phyloP scores from a whole-genome alignment of 2,329 filamentous ascomycete genomes.

The Trichothecium roseum region DNA sequence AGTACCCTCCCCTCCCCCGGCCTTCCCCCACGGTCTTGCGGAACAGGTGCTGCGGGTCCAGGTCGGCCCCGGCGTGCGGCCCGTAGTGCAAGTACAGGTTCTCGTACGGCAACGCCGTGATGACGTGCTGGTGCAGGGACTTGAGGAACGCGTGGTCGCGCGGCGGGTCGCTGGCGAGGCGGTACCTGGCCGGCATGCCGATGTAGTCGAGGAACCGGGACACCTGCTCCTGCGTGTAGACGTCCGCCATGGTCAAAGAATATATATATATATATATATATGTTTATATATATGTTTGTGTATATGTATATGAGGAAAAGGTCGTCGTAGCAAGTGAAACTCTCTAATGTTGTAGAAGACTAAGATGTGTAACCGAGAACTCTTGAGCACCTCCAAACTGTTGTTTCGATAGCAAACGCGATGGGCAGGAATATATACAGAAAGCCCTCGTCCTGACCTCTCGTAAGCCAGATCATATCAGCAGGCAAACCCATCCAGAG shows the following conservation, averaged over 20 bases:
- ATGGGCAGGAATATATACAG: too few species aligned
- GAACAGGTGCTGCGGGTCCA: conserved; percentile 37
- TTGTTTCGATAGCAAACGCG: too few species aligned
- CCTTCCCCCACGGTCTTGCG: conserved; percentile 33
- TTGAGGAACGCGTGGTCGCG: conserved; percentile 21
- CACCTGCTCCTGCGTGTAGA: conserved; percentile 17
- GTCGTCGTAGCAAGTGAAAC: too few species aligned
- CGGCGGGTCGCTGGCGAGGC: conserved; percentile 14
- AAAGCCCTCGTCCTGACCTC: too few species aligned
- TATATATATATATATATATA: too few species aligned
- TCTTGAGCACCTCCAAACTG: too few species aligned
- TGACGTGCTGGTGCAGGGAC: conserved; percentile 31
- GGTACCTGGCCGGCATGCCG: conserved; percentile 16
- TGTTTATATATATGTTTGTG: too few species aligned
- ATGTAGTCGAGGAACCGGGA: conserved; percentile 16
- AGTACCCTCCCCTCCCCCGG: conserved; percentile 45
- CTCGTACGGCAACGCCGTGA: conserved; percentile 44
- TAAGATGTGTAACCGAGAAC: too few species aligned
- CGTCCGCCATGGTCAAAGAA: conserved; percentile 13
- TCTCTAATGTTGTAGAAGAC: too few species aligned
- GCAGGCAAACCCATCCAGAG: too few species aligned
- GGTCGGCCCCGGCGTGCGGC: conserved; percentile 21
- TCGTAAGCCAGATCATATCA: too few species aligned
- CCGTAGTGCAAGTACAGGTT: conserved; percentile 45
- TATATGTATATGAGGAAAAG: too few species aligned